Evolutionary conservation across 208 protist species (phyloP), one percentile per base, ranked within the genome.

Genomic region (Leishmania tropica): DNA sequence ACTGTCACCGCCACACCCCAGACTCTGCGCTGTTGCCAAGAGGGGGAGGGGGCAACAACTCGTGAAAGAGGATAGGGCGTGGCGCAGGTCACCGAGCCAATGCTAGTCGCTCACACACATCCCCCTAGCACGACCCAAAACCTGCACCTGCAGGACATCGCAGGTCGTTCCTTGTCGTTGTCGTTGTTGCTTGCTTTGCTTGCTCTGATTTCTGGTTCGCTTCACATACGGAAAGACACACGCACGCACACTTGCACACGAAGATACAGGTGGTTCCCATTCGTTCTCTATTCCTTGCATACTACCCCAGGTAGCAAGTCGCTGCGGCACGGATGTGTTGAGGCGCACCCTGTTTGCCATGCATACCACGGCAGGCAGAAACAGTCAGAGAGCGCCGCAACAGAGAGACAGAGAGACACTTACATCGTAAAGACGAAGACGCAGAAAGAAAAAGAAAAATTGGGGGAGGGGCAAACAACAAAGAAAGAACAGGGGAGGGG

Each of bases 381-480:
- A 45, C 37, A 45, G 40, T 11, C 3, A 48, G 67, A 72, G 19
- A 72, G 21, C 11, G 1, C 28, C 64, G 21, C 64, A 70, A 35
- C 47, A 75, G 51, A 79, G 54, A 76, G 31, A 31, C 35, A 77
- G 24, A 11, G 10, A 62, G 28, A 0, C 24, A 8, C 56, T 17
- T 56, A 24, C 40, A 65, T 75, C 76, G 11, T 76, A 31, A 45
- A 72, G 76, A 45, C 48, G 67, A 13, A 70, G 70, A 70, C 70
- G 0, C 71, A 79, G 56, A 71, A 56, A 31, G 6, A 79, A 47
- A 58, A 40, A 7, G 42, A 48, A 24, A 64, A 54, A 37, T 1
- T 3, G 47, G 58, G n/a, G 40, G n/a, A 11, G 10, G 28, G 21
- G 0, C 0, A 2, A 45, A 45, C 42, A 45, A 45, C 42, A 45